Base-by-base conservation (phyloP, 179 eudicot genomes). In the Vitellaria paradoxa region DNA sequence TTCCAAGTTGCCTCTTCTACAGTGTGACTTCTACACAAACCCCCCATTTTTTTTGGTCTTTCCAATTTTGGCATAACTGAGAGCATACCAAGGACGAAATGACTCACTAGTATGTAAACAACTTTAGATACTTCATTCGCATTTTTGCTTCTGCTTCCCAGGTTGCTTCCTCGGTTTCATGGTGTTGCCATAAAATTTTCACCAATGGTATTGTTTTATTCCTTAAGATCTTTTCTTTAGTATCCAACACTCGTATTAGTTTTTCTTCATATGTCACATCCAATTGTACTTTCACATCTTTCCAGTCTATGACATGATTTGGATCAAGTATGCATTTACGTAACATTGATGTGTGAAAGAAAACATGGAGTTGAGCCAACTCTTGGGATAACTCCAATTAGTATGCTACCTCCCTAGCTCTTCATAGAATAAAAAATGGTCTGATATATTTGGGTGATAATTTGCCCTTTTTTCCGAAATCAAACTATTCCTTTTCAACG, bases 401-500 rank as follows among this genome's bases (percentile, higher is more conserved):
- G n/a, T 62, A 78, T 5, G 72, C 76, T 3, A 63, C 37, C 20
- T 63, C 40, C 1, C 72, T 65, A 5, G 49, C n/a, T 10, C 23
- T 23, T 8, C 37, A 12, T 9, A 63, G 13, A 4, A 72, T 64
- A 6, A 64, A 50, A 40, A 37, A 78, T 7, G 72, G 73, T 7
- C 64, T 65, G 0, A 78, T 23, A 71, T 18, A 78, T 40, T 24
- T 49, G 12, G 81, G 81, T 24, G 62, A 62, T 37, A 78, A 71
- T 65, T 78, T 78, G 10, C 70, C 70, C 7, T 30, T 5, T 10
- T n/a, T 18, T 0, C 76, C 70, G n/a, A 50, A 70, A 71, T 23
- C 81, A 21, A 30, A 45, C 45, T 14, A 71, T 70, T 1, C 76
- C 76, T 30, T 42, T 60, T 11, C 15, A 8, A 2, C 62, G 70